Evolutionary conservation across 129 eudicot genomes (phyloP), one percentile per base, ranked within the genome.

Genomic region (Artemisia annua): DNA sequence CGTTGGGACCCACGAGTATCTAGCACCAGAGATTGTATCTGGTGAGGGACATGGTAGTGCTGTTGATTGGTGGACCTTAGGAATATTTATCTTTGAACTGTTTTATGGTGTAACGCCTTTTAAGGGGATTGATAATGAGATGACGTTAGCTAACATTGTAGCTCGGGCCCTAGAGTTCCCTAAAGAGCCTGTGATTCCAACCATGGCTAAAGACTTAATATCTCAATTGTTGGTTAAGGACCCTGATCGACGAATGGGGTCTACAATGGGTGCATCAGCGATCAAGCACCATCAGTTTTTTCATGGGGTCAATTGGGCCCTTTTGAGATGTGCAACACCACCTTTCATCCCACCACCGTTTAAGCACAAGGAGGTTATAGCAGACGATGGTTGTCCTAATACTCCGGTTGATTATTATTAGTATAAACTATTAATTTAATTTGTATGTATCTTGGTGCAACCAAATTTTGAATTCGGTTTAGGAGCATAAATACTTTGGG

Each of bases 21-120:
- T 92, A 46, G 98, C 98, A 1, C 98, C 98, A 14, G 98, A 92
- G 80, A 87, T 92, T 10, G 95, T 92, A 48, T 92, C 96, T 0
- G 92, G 96, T 3, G 98, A 89, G 73, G 98, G 98, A 1, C 98
- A 92, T 52, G 96, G 98, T 5, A 92, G 96, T 50, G 88, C 96
- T n/a, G 98, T 92, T 24, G 98, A 92, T 61, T 92, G 98, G 96
- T 92, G 98, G 98, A 92, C 96, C 1, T 22, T 92, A 43, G 98
- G 98, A 50, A 81, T 92, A 24, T 92, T 92, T 70, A 78, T 92
- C 1, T 93, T 83, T 66, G 98, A 92, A 77, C 24, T 92, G 56
- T 89, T 92, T 81, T 87, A 92, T 60, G 96, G 98, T 0, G 89
- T 86, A 75, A 89, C 98, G 1, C 98, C 98, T 7, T 92, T 92